These are phyloP conservation scores for Pseudonitzschia pungens DNA, from an alignment of 108 stramenopile species.

Conservation along the genomic window DNA sequence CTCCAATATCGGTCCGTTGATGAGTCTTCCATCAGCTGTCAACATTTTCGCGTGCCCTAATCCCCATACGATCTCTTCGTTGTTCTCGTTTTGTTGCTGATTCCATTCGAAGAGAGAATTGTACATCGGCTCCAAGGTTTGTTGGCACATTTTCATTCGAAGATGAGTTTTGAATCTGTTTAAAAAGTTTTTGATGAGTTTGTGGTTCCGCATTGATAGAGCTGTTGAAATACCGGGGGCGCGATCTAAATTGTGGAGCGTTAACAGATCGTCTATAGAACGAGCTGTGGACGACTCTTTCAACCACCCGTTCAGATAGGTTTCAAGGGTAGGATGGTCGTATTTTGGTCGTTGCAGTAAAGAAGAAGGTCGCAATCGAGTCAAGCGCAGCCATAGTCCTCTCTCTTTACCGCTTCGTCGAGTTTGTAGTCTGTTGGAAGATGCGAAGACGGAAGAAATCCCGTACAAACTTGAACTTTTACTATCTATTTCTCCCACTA, in stretches of 20 bases:
- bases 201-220: conserved; percentile 13
- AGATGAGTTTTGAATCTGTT: conserved; percentile 28
- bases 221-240: conserved; percentile 15
- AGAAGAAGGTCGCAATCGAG: conserved; percentile 31
- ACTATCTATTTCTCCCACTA: background rate
- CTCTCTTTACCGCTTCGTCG: background rate
- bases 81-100: conserved; percentile 30
- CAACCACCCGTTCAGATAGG: conserved; percentile 31
- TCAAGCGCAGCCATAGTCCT: conserved; percentile 50
- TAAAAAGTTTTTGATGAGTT: conserved; percentile 22
- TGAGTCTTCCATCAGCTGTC: conserved; percentile 13
- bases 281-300: background rate
- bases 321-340: conserved; percentile 10
- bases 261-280: conserved; percentile 26
- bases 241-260: conserved; percentile 20
- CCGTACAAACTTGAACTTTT: background rate
- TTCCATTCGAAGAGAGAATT: conserved; percentile 60
- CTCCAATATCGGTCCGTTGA: conserved; percentile 56
- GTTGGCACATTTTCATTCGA: conserved; percentile 24
- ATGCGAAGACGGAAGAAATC: background rate
- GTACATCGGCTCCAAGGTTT: conserved; percentile 52
- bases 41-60: conserved; percentile 47
- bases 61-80: conserved; percentile 52
- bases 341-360: conserved; percentile 16
- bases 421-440: background rate